Evolutionary conservation across 73 alveolate genomes (phyloP), one percentile per base, ranked within the genome.

Genomic region (Stentor roeselii): DNA sequence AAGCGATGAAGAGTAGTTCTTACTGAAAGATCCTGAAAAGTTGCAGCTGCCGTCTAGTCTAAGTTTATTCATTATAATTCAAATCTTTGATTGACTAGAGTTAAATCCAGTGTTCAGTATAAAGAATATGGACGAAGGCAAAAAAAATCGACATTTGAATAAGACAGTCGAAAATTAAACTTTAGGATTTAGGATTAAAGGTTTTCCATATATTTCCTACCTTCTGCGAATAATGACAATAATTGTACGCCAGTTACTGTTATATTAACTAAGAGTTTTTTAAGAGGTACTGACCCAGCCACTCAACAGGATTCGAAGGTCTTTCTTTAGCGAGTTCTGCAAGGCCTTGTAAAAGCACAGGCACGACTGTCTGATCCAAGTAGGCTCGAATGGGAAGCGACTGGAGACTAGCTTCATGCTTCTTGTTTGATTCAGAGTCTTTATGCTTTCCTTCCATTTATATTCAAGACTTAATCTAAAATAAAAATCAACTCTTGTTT

Each of bases 281-380:
- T 76, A 94, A 89, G 60, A 94, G 78, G 84, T 92, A 94, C 37
- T 94, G 87, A 21, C 96, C 98, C 27, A 94, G 92, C 86, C 92
- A 94, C 78, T 94, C 96, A 87, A 94, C 85, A 31, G 98, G 95
- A 78, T 93, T 93, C 38, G 92, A 88, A 35, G 98, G 98, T 59
- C 97, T 86, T 61, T 92, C 96, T 88, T 93, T 93, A 31, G 98
- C 92, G 3, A 93, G 89, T 78, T 93, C 98, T 11, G 93, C 87
- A 59, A 93, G 91, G 35, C 95, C 98, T 78, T 92, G 90, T 39
- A 93, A 82, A 0, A 93, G 91, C 36, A 93, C 77, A 11, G 98
- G 98, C 15, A 93, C 95, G 0, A 93, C 98, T 3, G 98, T 89
- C 59, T 93, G 83, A 84, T 93, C 97, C 30, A 93, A 78, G 76